Percentiles rank a stretch among this genome's conserved stretches.
Evolutionary conservation across 1,284 basidiomycete genomes (phyloP).

Genomic region (Caloboletus inedulis): DNA sequence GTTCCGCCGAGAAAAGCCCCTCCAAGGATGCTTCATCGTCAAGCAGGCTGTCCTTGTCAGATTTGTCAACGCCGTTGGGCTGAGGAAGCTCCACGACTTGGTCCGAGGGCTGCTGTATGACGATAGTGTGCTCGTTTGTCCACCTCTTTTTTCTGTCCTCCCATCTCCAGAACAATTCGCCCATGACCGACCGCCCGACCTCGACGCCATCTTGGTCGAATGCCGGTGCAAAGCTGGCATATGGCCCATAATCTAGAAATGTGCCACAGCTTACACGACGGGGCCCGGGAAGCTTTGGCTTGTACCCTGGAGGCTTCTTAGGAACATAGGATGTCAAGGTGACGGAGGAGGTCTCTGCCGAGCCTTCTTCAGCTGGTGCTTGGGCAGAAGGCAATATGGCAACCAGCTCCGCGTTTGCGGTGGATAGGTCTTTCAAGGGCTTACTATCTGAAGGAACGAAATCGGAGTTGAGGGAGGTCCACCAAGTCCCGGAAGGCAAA

Average conservation of each 20-base stretch:
- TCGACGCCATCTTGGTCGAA: slow-evolving; percentile 72
- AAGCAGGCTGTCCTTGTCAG: slow-evolving; percentile 3
- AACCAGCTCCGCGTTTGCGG: slow-evolving; percentile 71
- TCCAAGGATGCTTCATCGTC: slow-evolving; percentile 40
- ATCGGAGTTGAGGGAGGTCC: slow-evolving; percentile 67
- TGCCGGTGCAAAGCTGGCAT: slow-evolving; percentile 68
- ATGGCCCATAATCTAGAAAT: slow-evolving; percentile 75
- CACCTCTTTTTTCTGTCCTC: slow-evolving; percentile 37
- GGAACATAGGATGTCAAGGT: slow-evolving; percentile 45
- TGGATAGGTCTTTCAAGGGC: slow-evolving; percentile 49
- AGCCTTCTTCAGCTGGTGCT: slow-evolving; percentile 25
- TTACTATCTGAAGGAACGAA: slow-evolving; percentile 34
- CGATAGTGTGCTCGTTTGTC: slow-evolving; percentile 16
- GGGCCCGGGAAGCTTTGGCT: slow-evolving; percentile 41
- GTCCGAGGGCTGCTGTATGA: slow-evolving; percentile 5
- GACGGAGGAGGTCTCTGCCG: slow-evolving; percentile 18
- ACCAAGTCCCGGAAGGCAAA: slow-evolving; percentile 70
- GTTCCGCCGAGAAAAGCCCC: slow-evolving; percentile 52
- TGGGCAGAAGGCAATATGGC: slow-evolving; percentile 58
- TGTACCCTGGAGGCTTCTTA: slow-evolving; percentile 39
- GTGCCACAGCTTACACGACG: slow-evolving; percentile 57
- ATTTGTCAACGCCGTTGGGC: slow-evolving; percentile 13
- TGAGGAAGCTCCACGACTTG: background rate
- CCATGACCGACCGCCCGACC: slow-evolving; percentile 57
- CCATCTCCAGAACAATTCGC: slow-evolving; percentile 50